Percentiles rank a stretch among this genome's conserved stretches.
These are phyloP conservation scores for Evansstolkia leycettana DNA, from an alignment of 495 filamentous ascomycete species.

Conservation along the genomic window DNA sequence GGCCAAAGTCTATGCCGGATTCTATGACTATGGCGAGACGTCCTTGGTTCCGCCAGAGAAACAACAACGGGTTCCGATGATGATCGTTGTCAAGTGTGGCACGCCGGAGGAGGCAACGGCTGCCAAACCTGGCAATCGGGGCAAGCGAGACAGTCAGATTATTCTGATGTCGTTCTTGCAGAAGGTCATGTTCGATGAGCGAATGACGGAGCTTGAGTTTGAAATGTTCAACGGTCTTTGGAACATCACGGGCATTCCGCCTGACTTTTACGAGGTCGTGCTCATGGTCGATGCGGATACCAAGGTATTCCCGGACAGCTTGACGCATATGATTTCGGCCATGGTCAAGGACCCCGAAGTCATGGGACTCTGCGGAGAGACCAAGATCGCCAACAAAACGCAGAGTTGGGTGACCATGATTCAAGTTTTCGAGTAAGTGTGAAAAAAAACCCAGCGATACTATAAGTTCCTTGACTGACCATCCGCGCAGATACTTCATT, in stretches of 20 bases:
- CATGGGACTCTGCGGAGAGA: constrained; percentile 98
- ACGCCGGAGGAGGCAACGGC: constrained; percentile 73
- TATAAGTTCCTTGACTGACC: too few species aligned
- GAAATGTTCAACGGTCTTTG: constrained; percentile 99
- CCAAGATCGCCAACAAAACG: constrained; percentile 98
- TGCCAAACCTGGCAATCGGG: constrained; percentile 88
- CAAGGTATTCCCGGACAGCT: constrained; percentile 93
- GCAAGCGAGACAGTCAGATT: constrained; percentile 97
- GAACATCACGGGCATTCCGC: constrained; percentile 95
- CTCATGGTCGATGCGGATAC: constrained; percentile 99
- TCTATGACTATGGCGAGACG: constrained; percentile 87
- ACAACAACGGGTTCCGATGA: constrained; percentile 98
- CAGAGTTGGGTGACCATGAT: constrained; percentile 94
- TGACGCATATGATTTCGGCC: constrained; percentile 97
- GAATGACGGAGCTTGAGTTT: constrained; percentile 99
- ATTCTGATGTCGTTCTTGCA: constrained; percentile 99
- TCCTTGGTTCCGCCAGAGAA: constrained; percentile 71
- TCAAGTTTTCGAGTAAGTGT: constrained; percentile 99
- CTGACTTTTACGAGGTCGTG: constrained; percentile 93
- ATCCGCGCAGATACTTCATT: constrained; percentile 92
- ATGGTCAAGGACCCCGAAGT: constrained; percentile 99
- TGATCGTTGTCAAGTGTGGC: constrained; percentile 91
- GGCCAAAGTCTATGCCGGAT: constrained; percentile 95
- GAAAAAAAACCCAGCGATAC: too few species aligned
- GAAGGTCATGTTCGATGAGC: constrained; percentile 99